These are phyloP conservation scores for Rhizopogon vulgaris DNA, from an alignment of 768 basidiomycete genomes.

Conservation along the genomic window DNA sequence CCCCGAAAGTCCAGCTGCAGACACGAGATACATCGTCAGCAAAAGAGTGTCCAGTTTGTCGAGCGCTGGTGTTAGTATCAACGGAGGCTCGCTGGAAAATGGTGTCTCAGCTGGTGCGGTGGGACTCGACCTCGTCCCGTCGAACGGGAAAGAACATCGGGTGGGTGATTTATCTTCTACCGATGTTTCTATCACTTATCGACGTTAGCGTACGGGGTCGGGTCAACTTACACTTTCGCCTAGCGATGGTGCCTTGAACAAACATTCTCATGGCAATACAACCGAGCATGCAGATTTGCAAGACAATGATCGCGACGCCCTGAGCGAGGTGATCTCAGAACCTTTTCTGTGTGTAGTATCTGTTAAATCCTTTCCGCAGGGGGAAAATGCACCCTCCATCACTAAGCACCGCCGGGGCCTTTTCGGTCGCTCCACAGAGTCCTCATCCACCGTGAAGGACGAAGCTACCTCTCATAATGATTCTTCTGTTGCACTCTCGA, in stretches of 20 bases:
- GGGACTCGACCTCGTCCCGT: slow-evolving; percentile 20
- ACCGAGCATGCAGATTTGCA: slow-evolving; percentile 21
- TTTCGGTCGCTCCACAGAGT: slow-evolving; percentile 53
- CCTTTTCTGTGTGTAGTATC: slow-evolving; percentile 2
- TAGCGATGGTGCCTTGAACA: slow-evolving; percentile 51
- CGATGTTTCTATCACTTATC: background rate
- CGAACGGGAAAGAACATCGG: background rate
- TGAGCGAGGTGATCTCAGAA: slow-evolving; percentile 59
- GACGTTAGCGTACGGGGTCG: slow-evolving; percentile 39
- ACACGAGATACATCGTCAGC: slow-evolving; percentile 11
- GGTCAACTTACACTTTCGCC: slow-evolving; percentile 50
- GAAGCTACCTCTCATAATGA: slow-evolving; percentile 20
- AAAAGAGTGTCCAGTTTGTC: slow-evolving; percentile 24
- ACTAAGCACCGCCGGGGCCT: slow-evolving; percentile 44
- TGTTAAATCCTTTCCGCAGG: slow-evolving; percentile 28
- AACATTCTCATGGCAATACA: slow-evolving; percentile 24
- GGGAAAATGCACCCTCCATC: slow-evolving; percentile 37
- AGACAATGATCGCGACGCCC: slow-evolving; percentile 48
- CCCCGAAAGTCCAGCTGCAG: slow-evolving; percentile 27
- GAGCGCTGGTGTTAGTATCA: slow-evolving; percentile 20
- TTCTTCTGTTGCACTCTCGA: slow-evolving; percentile 19
- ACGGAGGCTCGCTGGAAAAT: slow-evolving; percentile 9
- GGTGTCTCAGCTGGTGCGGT: background rate
- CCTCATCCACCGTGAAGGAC: slow-evolving; percentile 24
- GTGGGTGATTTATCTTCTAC: background rate